A percentile compares a stretch with the other conserved stretches of the same genome.
These are phyloP conservation scores for Zymoseptoria brevis DNA, from an alignment of 2,329 filamentous ascomycete species.

Conservation along the genomic window DNA sequence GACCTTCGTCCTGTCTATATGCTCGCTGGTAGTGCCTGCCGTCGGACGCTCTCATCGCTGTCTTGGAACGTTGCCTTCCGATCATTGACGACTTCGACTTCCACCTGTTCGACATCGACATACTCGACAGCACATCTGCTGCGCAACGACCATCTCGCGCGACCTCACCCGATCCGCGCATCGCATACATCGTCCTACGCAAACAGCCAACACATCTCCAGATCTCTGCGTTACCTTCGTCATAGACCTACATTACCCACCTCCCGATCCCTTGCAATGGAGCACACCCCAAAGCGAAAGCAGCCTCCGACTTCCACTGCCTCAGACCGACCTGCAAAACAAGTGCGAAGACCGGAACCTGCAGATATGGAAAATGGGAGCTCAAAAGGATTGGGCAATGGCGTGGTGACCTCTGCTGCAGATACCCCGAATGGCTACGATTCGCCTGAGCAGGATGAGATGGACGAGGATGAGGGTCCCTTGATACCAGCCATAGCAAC, in stretches of 20 bases:
- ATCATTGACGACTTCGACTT: neutral
- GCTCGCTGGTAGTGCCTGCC: neutral
- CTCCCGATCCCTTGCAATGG: conserved; percentile 13
- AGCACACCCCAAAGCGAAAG: conserved; percentile 30
- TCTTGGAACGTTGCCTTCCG: neutral
- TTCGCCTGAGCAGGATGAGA: conserved; percentile 38
- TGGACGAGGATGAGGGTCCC: conserved; percentile 24
- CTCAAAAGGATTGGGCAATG: conserved; percentile 17
- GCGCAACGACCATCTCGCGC: neutral
- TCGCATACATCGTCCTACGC: neutral
- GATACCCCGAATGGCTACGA: conserved; percentile 30
- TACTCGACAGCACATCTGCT: neutral
- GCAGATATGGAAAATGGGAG: conserved; percentile 16
- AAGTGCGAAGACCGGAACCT: conserved; percentile 24
- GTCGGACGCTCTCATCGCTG: conserved; percentile 1
- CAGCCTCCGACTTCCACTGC: conserved; percentile 26
- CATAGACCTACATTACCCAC: neutral
- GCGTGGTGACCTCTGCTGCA: conserved; percentile 22
- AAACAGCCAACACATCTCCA: neutral
- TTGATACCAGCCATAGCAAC: conserved; percentile 43
- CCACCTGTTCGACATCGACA: neutral
- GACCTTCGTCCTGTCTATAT: neutral
- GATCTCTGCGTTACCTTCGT: neutral
- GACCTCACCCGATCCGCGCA: neutral
- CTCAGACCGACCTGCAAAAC: conserved; percentile 29